These are phyloP conservation scores for Plasmodium vinckei DNA, from an alignment of 169 alveolate genomes.

Conservation along the genomic window DNA sequence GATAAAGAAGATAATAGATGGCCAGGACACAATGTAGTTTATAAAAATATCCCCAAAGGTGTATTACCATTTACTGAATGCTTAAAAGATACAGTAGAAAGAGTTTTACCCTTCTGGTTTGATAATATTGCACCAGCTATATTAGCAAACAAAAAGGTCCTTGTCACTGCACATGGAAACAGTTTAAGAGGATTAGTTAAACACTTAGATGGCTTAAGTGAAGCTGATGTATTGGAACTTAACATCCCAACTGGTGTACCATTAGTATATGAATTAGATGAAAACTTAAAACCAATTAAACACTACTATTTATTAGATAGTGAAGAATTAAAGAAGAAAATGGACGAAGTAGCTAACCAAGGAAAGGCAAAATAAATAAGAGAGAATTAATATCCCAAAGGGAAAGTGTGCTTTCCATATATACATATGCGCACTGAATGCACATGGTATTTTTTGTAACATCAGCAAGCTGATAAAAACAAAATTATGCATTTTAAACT, in stretches of 20 bases:
- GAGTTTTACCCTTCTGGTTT: conserved; percentile 97
- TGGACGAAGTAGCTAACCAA: conserved; percentile 96
- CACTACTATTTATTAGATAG: conserved; percentile 94
- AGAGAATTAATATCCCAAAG: too few species aligned
- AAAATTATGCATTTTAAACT: too few species aligned
- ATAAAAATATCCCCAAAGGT: conserved; percentile 90
- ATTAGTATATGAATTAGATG: conserved; percentile 95
- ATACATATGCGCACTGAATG: not conserved
- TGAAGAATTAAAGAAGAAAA: conserved; percentile 87
- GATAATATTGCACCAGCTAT: conserved; percentile 94
- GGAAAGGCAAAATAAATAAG: conserved; percentile 91
- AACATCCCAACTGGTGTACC: conserved; percentile 99
- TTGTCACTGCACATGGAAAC: conserved; percentile 99
- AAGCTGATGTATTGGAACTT: conserved; percentile 93
- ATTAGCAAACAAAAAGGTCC: conserved; percentile 92
- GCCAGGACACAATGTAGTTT: conserved; percentile 93
- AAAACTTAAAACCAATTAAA: conserved; percentile 89
- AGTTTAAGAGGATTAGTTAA: conserved; percentile 96
- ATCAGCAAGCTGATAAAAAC: too few species aligned
- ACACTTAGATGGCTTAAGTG: conserved; percentile 94
- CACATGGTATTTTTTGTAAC: not conserved
- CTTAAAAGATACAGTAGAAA: conserved; percentile 93
- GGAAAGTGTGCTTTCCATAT: too few species aligned
- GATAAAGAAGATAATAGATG: conserved; percentile 90
- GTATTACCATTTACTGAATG: conserved; percentile 97